phyloP scores from a whole-genome alignment of 768 basidiomycete genomes.

The Leccinum subgranulosum region DNA sequence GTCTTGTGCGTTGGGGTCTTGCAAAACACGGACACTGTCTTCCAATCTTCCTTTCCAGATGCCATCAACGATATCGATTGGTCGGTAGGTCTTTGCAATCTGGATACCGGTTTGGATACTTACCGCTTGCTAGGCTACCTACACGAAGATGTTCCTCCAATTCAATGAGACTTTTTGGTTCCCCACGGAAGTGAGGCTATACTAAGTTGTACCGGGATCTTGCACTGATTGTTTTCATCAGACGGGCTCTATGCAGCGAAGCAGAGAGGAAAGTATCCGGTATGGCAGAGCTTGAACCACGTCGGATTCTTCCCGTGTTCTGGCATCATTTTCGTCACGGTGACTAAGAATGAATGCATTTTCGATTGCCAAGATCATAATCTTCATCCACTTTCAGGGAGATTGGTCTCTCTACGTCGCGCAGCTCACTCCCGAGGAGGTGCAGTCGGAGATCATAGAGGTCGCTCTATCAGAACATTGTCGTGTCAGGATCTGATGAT shows the following conservation, averaged over 20 bases:
- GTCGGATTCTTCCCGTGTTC: constrained; percentile 57
- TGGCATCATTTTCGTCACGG: constrained; percentile 38
- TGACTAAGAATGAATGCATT: constrained; percentile 15
- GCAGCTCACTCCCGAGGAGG: constrained; percentile 41
- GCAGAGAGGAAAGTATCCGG: constrained; percentile 58
- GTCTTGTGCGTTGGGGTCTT: constrained; percentile 65
- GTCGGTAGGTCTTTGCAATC: constrained; percentile 23
- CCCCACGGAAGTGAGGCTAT: constrained; percentile 35
- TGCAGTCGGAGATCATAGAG: constrained; percentile 51
- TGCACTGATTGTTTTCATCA: background rate
- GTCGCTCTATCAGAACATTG: constrained; percentile 54
- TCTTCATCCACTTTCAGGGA: constrained; percentile 37
- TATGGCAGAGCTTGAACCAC: constrained; percentile 67
- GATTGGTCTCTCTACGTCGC: constrained; percentile 61
- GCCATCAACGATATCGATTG: constrained; percentile 64
- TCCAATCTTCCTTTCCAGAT: constrained; percentile 58
- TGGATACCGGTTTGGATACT: background rate
- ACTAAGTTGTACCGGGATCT: background rate
- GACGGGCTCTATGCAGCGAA: constrained; percentile 54
- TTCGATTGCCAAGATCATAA: background rate
- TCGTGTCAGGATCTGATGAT: constrained; percentile 52
- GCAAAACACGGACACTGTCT: constrained; percentile 58
- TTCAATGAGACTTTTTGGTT: constrained; percentile 64
- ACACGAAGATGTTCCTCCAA: constrained; percentile 67
- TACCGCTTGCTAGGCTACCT: constrained; percentile 39